A percentile compares a stretch with the other conserved stretches of the same genome.
Evolutionary conservation across 768 basidiomycete species (phyloP).

Genomic region (Brasilioporus rufonigricans): DNA sequence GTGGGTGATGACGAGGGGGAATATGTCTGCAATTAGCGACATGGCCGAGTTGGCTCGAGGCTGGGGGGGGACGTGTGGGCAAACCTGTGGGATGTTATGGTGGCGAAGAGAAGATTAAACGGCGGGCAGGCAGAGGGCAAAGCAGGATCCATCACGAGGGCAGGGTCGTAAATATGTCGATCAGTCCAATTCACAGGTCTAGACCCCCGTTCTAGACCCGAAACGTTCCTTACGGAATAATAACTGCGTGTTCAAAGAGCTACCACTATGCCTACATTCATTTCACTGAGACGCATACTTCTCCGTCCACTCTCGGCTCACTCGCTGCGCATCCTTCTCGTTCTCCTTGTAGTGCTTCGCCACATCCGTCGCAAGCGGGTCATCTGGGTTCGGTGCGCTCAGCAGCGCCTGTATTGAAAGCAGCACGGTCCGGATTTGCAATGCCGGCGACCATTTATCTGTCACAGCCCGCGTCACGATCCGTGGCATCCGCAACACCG

Average conservation of each 20-base stretch:
- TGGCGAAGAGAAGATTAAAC: not conserved
- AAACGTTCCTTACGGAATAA: conserved; percentile 12
- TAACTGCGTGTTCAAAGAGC: not conserved
- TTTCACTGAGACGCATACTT: conserved; percentile 59
- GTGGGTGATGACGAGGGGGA: conserved; percentile 32
- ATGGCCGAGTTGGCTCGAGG: conserved; percentile 10
- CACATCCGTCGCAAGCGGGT: conserved; percentile 90
- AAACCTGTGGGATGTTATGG: conserved; percentile 1
- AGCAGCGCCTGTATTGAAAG: conserved; percentile 97
- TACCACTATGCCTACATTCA: not conserved
- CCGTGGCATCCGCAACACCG: not conserved
- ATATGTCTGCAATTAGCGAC: conserved; percentile 35
- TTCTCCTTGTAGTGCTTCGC: conserved; percentile 99
- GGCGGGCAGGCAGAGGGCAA: conserved; percentile 13
- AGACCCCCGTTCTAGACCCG: conserved; percentile 24
- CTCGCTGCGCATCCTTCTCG: conserved; percentile 88
- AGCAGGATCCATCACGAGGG: conserved; percentile 1
- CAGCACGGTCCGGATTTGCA: conserved; percentile 97
- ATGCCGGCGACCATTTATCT: conserved; percentile 99
- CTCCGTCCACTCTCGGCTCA: conserved; percentile 95
- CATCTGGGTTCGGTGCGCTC: conserved; percentile 94
- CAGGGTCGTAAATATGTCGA: conserved; percentile 19
- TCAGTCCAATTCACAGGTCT: conserved; percentile 21
- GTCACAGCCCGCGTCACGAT: not conserved
- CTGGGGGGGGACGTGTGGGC: not conserved